Base-by-base conservation (phyloP, 768 basidiomycete genomes). In the Lyophyllum atratum region DNA sequence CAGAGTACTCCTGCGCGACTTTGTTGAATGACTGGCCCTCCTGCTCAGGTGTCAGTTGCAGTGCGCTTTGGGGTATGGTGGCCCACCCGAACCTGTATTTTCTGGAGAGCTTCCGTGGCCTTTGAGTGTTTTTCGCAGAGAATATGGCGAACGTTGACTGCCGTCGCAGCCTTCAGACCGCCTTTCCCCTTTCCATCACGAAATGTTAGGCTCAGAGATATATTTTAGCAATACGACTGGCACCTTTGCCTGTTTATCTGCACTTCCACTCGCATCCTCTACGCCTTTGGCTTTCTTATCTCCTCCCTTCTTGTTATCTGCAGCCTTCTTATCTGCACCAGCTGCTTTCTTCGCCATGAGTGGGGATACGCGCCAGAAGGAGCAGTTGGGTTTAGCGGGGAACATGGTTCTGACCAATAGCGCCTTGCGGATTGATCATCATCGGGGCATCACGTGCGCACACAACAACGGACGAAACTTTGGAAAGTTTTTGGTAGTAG, bases 1-100 rank as follows among this genome's bases (percentile, higher is more conserved):
- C 92, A 1, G 93, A 93, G 62, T 91, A 93, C 65, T 93, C 92
- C 66, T 92, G 87, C 5, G 92, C 92, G 31, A 93, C 89, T 70
- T 92, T 94, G 73, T 93, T 89, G 68, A 94, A 94, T 11, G 89
- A 74, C 64, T 89, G 83, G 22, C 92, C 92, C 59, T 84, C 87
- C 89, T 82, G 54, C 25, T 50, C 40, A 29, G 39, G 25, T 19
- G 28, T 49, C 54, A 57, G 39, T 19, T 24, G 25, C 3, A n/a
- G 24, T 26, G 24, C 7, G 19, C 14, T 46, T 34, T 10, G 40
- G 15, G 19, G 24, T 24, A 56, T 22, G 37, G 34, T 9, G 37
- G 19, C 24, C 49, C 33, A n/a, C n/a, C 61, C 67, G 45, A 61
- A 90, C 90, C 82, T 92, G 83, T 49, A 93, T 84, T 70, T 90